Evolutionary conservation across 192 early-diverging fungal genomes (phyloP).

Genomic region (Entomortierella parvispora): DNA sequence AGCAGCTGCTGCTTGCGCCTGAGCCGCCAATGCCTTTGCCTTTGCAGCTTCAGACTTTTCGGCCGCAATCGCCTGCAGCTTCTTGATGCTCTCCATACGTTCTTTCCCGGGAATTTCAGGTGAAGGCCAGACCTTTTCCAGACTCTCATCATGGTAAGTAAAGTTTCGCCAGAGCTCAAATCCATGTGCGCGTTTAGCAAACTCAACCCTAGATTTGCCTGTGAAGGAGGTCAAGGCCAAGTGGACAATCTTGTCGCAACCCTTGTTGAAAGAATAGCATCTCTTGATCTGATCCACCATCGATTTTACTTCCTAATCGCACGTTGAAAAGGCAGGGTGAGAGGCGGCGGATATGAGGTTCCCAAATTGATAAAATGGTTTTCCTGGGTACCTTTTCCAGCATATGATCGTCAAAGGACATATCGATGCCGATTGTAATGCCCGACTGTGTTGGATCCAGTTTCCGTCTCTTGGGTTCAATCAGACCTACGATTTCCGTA

Average conservation of each 20-base stretch:
- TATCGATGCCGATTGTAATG: constrained; percentile 79
- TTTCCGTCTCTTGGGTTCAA: constrained; percentile 56
- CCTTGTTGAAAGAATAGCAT: constrained; percentile 80
- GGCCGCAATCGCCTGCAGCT: constrained; percentile 16
- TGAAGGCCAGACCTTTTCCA: constrained; percentile 49
- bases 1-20: background rate
- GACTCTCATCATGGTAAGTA: constrained; percentile 38
- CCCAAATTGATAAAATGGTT: too few relatives aligned
- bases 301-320: constrained; percentile 71
- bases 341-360: too few relatives aligned
- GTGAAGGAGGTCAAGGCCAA: constrained; percentile 71
- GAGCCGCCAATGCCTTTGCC: constrained; percentile 23
- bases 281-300: constrained; percentile 77
- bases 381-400: constrained; percentile 63
- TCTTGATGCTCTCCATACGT: constrained; percentile 52
- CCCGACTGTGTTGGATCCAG: constrained; percentile 59
- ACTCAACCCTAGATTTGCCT: constrained; percentile 58
- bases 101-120: constrained; percentile 41
- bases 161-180: constrained; percentile 65
- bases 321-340: too few relatives aligned
- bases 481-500: constrained; percentile 33
- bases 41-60: constrained; percentile 37
- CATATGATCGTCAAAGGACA: constrained; percentile 85
- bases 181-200: constrained; percentile 54
- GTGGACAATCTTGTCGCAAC: constrained; percentile 58